Base-by-base conservation (phyloP, 768 basidiomycete species). In the Pisolithus tinctorius region DNA sequence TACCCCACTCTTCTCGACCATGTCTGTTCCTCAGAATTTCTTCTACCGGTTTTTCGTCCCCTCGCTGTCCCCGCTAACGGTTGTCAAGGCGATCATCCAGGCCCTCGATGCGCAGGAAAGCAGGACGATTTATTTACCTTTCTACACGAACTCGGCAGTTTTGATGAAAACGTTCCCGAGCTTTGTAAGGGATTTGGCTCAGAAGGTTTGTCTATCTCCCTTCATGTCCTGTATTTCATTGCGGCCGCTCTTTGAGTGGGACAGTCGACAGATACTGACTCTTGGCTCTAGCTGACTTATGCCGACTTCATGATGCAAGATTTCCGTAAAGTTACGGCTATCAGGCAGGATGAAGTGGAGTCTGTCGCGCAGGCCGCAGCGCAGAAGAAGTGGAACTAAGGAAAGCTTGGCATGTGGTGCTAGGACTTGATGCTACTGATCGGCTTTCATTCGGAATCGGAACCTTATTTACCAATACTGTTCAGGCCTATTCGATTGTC, bases 41-140 rank as follows among this genome's bases (percentile, higher is more conserved):
- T 59, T 84, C 38, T 81, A 77, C 68, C 75, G 73, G 50, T 97
- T 98, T 73, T 75, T 93, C 61, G 76, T 83, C 44, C 93, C 93
- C 1, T 79, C 83, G 27, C 60, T 93, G 17, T 75, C 78, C 45
- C 86, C 93, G 0, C 76, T 91, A 44, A 72, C 78, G 4, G 74
- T 95, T 9, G 88, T 89, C 49, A 93, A 93, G 67, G 74, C 73
- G 30, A 82, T 97, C 62, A 88, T 98, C 50, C 69, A 80, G 30
- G 88, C 88, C 1, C 64, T 96, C 48, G 89, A 96, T 64, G 81
- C 82, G 45, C 84, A 87, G 55, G 83, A 93, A 58, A 86, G 85
- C 13, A 77, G 79, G 52, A 78, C 74, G 17, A 78, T 93, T 53
- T 69, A 80, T 56, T 59, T 90, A 55, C 93, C 93, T 14, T 85